Base-by-base conservation (phyloP, 2,329 filamentous ascomycete species). In the Talaromyces amestolkiae region DNA sequence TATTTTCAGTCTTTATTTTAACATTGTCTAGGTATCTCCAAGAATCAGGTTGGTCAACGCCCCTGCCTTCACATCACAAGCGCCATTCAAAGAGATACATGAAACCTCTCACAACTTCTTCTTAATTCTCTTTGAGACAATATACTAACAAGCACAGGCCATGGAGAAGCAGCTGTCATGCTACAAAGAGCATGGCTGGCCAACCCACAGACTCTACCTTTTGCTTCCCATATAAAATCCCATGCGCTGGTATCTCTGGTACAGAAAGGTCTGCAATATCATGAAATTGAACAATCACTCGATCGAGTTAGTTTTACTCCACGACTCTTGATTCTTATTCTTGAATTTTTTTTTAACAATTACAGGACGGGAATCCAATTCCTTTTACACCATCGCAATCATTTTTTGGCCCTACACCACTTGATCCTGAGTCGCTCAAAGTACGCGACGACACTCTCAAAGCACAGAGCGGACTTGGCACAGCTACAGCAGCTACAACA, bases 161-260 rank as follows among this genome's bases (percentile, higher is more conserved):
- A 85, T 77, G 83, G 85, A 63, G 85, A 85, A 71, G 85, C 86
- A 60, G 85, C 85, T 56, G 80, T 86, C 68, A 85, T 83, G 76
- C 81, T 89, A 68, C 84, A 86, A 74, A 82, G 83, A 70, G 85
- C 86, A 75, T 89, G 87, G 87, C 82, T 85, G 72, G 82, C 83
- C 72, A 83, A 89, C 72, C 86, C 86, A 63, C 85, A 88, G 70
- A 79, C 77, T 70, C 80, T 89, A 56, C 85, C 86, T 22, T 89
- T 89, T 76, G 86, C 86, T 65, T 81, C 80, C 56, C 81, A 83
- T 70, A 85, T 89, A 71, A 83, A 82, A 71, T 82, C 84, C 41
- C 84, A 87, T 72, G 84, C 86, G 43, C 79, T 90, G 66, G 80
- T 89, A 54, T 81, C 83, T 53, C 79, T 90, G 62, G 84, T 89